Evolutionary conservation across 352 stramenopile genomes (phyloP).

Genomic region (Phytophthora pini): DNA sequence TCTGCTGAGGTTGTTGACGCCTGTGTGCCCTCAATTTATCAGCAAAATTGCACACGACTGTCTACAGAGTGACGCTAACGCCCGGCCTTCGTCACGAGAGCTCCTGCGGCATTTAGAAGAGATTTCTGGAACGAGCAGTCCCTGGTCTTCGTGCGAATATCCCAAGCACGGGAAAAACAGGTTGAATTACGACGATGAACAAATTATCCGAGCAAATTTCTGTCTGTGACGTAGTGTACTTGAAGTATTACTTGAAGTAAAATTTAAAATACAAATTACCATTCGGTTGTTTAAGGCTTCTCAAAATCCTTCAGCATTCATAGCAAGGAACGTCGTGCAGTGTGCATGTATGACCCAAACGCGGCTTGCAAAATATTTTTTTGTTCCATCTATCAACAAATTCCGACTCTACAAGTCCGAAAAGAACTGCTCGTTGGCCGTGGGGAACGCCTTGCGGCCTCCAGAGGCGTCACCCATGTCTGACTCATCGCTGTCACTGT

Average conservation of each 20-base stretch:
- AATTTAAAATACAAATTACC: no score
- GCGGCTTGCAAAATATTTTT: slow-evolving; percentile 36
- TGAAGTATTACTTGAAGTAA: no score
- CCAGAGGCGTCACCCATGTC: slow-evolving; percentile 34
- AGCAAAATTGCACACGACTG: slow-evolving; percentile 43
- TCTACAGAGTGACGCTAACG: slow-evolving; percentile 41
- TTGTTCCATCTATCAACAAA: slow-evolving; percentile 36
- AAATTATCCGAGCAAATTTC: slow-evolving; percentile 17
- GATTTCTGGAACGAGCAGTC: slow-evolving; percentile 17
- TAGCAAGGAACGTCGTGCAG: no score
- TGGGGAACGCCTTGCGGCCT: slow-evolving; percentile 65
- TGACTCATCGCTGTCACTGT: slow-evolving; percentile 74
- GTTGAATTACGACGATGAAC: slow-evolving; percentile 15
- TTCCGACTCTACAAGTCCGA: slow-evolving; percentile 67
- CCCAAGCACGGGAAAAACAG: slow-evolving; percentile 8
- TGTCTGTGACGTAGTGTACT: slow-evolving; percentile 9
- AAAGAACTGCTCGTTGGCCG: slow-evolving; percentile 83
- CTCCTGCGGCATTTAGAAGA: slow-evolving; percentile 31
- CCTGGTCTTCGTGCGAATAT: slow-evolving; percentile 25
- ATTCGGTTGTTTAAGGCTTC: no score
- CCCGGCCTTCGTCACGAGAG: slow-evolving; percentile 41
- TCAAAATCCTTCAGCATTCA: no score
- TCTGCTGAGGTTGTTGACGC: slow-evolving; percentile 40
- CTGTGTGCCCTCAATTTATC: slow-evolving; percentile 48
- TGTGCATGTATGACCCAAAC: no score